Conservation (phyloP, 1,139 yeast species). For the Saccharomyces uvarum region DNA sequence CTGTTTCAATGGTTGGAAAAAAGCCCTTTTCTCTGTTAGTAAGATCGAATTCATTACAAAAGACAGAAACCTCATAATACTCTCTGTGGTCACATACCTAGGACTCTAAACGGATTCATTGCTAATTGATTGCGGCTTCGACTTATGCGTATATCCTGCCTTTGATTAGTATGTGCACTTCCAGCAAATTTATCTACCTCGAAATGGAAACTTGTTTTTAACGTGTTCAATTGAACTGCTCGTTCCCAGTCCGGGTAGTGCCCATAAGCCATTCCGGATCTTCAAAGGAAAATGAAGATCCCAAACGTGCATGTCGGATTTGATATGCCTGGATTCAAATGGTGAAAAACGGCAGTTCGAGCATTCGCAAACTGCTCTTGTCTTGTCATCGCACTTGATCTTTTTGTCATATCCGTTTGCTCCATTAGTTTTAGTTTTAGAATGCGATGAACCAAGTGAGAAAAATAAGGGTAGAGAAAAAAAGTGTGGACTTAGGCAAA, state of each 20-base stretch:
- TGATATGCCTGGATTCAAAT: background rate
- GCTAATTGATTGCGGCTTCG: slow-evolving; percentile 1
- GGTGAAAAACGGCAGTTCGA: background rate
- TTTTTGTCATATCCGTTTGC: background rate
- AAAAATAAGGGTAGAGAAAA: background rate
- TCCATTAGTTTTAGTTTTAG: background rate
- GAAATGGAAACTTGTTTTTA: background rate
- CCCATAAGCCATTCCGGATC: background rate
- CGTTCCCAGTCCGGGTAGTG: background rate
- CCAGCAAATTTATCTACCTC: background rate
- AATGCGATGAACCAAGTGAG: background rate
- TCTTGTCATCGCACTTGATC: background rate
- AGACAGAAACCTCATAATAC: background rate
- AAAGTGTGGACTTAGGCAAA: background rate
- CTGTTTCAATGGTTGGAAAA: slow-evolving; percentile 23
- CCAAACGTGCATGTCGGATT: background rate
- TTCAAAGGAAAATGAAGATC: background rate
- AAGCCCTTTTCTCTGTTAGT: background rate
- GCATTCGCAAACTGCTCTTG: background rate
- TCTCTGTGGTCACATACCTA: slow-evolving; percentile 17
- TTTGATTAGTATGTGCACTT: background rate
- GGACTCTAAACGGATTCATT: slow-evolving; percentile 45
- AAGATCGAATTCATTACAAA: background rate
- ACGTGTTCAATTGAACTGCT: background rate
- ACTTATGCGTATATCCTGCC: slow-evolving; percentile 4